phyloP scores from a whole-genome alignment of 148 eudicot genomes.

The Chenopodium suecicum region DNA sequence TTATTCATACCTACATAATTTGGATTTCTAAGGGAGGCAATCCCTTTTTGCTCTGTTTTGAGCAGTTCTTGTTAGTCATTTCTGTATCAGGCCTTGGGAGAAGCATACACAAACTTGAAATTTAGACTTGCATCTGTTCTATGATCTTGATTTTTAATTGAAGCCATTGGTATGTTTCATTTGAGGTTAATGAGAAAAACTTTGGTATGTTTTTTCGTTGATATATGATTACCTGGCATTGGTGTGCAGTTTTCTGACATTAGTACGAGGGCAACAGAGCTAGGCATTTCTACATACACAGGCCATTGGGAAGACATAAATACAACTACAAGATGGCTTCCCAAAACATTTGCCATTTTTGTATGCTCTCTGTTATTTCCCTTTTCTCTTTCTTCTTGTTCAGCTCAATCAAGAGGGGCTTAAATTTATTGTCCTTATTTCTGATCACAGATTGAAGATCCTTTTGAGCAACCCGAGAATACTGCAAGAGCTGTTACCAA shows the following conservation, averaged over 20 bases:
- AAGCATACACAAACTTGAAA: not conserved
- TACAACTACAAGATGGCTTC: slow-evolving; percentile 80
- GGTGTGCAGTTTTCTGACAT: slow-evolving; percentile 66
- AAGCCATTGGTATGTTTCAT: not conserved
- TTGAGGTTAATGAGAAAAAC: slow-evolving; percentile 4
- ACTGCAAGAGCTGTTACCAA: slow-evolving; percentile 56
- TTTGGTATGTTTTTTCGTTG: not conserved
- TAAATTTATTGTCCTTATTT: not conserved
- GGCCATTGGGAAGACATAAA: slow-evolving; percentile 71
- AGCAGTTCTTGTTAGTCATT: not conserved
- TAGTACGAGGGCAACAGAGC: slow-evolving; percentile 48
- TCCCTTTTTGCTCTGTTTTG: not conserved
- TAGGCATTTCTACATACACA: slow-evolving; percentile 64
- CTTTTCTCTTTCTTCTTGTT: slow-evolving; percentile 8
- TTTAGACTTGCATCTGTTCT: too few species aligned
- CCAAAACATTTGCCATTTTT: slow-evolving; percentile 74
- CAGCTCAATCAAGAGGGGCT: not conserved
- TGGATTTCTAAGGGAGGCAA: not conserved
- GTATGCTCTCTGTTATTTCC: slow-evolving; percentile 49
- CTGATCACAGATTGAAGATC: slow-evolving; percentile 64
- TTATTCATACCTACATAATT: not conserved
- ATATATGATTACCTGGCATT: not conserved
- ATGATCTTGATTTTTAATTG: not conserved
- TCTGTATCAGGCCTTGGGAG: not conserved
- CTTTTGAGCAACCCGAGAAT: slow-evolving; percentile 72